Conservation (phyloP, 176 grass and related monocot species). For the Bonia amplexicaulis region DNA sequence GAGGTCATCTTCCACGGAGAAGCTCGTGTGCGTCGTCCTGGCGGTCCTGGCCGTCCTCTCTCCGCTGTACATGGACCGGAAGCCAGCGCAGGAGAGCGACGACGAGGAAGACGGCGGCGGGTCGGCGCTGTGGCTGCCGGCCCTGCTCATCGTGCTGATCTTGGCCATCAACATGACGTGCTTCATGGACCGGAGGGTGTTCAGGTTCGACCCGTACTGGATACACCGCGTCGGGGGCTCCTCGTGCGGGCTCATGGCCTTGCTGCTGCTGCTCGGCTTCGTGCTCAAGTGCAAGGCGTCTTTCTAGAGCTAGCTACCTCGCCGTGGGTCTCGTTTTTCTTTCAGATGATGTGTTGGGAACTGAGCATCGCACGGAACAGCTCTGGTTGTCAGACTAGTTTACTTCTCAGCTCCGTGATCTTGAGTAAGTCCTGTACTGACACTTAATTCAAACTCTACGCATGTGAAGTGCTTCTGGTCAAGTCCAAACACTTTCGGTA, state of each 20-base stretch:
- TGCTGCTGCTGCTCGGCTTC: slow-evolving; percentile 83
- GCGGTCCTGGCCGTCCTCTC: slow-evolving; percentile 74
- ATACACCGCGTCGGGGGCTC: slow-evolving; percentile 86
- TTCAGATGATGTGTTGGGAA: background rate
- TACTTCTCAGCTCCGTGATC: background rate
- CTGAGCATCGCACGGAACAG: background rate
- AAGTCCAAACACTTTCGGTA: background rate
- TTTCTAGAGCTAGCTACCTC: slow-evolving; percentile 11
- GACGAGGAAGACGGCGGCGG: slow-evolving; percentile 35
- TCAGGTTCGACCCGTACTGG: slow-evolving; percentile 94
- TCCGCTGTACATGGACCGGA: slow-evolving; percentile 82
- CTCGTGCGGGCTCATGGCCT: slow-evolving; percentile 71
- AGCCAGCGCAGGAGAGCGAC: slow-evolving; percentile 28
- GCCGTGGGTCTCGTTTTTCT: background rate
- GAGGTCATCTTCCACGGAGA: slow-evolving; percentile 61
- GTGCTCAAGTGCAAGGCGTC: slow-evolving; percentile 92
- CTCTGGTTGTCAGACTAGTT: background rate
- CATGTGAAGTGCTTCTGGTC: background rate
- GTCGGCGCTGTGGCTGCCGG: slow-evolving; percentile 65
- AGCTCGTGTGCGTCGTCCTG: slow-evolving; percentile 51
- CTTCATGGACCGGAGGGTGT: slow-evolving; percentile 60
- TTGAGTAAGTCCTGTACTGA: background rate
- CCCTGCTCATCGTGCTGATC: slow-evolving; percentile 56
- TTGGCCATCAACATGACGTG: slow-evolving; percentile 80
- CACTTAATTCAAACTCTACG: background rate